These are phyloP conservation scores for Paulownia fortunei DNA, from an alignment of 257 asterid genomes.

Conservation along the genomic window DNA sequence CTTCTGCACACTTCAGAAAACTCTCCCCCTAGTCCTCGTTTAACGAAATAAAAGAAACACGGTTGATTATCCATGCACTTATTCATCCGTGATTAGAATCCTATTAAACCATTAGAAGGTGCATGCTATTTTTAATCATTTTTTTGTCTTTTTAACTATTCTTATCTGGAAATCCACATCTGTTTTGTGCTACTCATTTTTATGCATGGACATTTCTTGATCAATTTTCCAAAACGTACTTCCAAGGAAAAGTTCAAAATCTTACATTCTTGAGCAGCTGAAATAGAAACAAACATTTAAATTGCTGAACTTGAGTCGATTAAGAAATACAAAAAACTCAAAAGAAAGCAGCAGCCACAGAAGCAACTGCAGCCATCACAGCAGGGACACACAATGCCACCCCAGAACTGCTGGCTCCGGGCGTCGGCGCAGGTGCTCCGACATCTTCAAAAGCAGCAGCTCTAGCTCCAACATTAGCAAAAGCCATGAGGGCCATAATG, in stretches of 20 bases:
- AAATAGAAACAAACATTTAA: not conserved
- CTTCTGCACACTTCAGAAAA: too few species aligned
- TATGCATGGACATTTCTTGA: not conserved
- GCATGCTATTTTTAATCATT: too few species aligned
- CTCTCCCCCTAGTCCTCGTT: too few species aligned
- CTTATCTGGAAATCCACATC: too few species aligned
- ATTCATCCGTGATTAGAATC: too few species aligned
- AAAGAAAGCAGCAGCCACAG: conserved; percentile 15
- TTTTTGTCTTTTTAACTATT: too few species aligned
- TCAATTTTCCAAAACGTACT: not conserved
- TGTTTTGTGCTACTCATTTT: not conserved
- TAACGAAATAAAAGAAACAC: not conserved
- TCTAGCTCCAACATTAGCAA: conserved; percentile 8
- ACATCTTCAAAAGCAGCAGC: conserved; percentile 20
- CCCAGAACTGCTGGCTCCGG: conserved; percentile 32
- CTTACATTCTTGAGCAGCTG: not conserved
- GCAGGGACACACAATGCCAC: conserved; percentile 23
- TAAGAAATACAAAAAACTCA: not conserved
- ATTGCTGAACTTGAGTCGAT: not conserved
- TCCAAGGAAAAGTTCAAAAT: not conserved
- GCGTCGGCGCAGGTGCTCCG: conserved; percentile 26
- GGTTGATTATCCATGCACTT: too few species aligned
- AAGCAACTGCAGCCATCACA: conserved; percentile 16
- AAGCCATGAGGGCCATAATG: conserved; percentile 1
- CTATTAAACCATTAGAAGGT: too few species aligned